Base-by-base conservation (phyloP, 352 stramenopile species). In the Blastocystis sp. region DNA sequence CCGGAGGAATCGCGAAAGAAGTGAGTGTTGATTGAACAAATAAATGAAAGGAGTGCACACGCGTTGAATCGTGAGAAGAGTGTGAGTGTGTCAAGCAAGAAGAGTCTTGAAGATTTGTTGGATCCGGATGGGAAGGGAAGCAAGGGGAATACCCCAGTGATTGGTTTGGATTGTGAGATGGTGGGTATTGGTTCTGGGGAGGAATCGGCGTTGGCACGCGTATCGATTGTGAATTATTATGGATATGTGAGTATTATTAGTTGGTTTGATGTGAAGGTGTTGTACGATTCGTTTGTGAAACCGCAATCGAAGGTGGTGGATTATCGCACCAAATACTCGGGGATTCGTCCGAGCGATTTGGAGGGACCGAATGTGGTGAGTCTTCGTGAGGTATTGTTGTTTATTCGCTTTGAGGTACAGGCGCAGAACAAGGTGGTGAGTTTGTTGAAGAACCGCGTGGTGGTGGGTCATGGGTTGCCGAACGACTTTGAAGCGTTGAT, bases 101-200 rank as follows among this genome's bases (percentile, higher is more conserved):
- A 16, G 27, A 38, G 21, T 36, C 48, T 76, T 27, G 64, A 76
- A 57, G 64, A 54, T n/a, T 76, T 76, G n/a, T 44, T 76, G 36
- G 53, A 54, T 76, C 24, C 42, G 14, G 64, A 54, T 34, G 64
- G 64, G 27, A 57, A 38, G 34, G 64, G 48, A 0, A 64, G 24
- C 3, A 38, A 8, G 18, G 51, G 32, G 34, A 6, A 42, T n/a
- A 86, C 81, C n/a, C 81, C 42, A 9, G 63, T 88, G 40, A 59
- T 95, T 59, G 89, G 88, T 0, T 57, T 96, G 40, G 90, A 94
- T 65, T 94, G 91, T 75, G 93, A 94, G 88, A 94, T 95, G 90
- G 92, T 96, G 0, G 91, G 90, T 24, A 89, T 94, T 11, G 92
- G 89, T 54, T n/a, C n/a, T n/a, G 71, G 88, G 29, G 91, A 91